Conservation (phyloP, 495 filamentous ascomycete species). For the Hypoxylon rickii region DNA sequence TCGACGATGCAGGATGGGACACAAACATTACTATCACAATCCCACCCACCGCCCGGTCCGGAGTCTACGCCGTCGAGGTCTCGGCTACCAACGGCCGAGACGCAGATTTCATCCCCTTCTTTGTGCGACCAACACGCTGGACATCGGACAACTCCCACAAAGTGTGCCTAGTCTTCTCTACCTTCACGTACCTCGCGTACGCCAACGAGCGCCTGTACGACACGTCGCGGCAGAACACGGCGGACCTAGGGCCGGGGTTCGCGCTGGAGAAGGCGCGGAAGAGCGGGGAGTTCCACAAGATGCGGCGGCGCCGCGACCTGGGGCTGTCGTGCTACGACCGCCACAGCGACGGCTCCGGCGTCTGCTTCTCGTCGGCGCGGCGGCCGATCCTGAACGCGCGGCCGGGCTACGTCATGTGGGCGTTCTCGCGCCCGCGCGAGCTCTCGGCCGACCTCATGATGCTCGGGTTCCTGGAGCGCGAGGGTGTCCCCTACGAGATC, state of each 20-base stretch:
- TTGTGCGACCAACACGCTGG: not conserved
- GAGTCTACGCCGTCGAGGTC: not conserved
- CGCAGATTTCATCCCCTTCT: not conserved
- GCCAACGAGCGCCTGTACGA: not conserved
- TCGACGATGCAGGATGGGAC: not conserved
- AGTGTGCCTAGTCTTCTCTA: not conserved
- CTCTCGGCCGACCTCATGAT: constrained; percentile 40
- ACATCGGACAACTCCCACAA: not conserved
- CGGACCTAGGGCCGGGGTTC: not conserved
- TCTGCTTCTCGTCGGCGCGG: constrained; percentile 3
- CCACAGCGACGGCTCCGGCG: not conserved
- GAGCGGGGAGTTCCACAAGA: not conserved
- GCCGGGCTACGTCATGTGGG: constrained; percentile 40
- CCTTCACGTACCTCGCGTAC: not conserved
- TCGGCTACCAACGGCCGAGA: not conserved
- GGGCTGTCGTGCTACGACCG: not conserved
- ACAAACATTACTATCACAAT: not conserved
- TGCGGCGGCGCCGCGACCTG: not conserved
- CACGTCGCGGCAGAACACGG: not conserved
- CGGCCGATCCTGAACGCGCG: constrained; percentile 38
- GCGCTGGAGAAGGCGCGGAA: not conserved
- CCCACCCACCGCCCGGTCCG: not conserved
- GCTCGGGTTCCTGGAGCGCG: constrained; percentile 36
- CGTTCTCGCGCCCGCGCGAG: constrained; percentile 36
- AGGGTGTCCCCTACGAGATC: constrained; percentile 32